These are phyloP conservation scores for Taphrina betulina DNA, from an alignment of 1,139 yeast genomes.

Conservation along the genomic window DNA sequence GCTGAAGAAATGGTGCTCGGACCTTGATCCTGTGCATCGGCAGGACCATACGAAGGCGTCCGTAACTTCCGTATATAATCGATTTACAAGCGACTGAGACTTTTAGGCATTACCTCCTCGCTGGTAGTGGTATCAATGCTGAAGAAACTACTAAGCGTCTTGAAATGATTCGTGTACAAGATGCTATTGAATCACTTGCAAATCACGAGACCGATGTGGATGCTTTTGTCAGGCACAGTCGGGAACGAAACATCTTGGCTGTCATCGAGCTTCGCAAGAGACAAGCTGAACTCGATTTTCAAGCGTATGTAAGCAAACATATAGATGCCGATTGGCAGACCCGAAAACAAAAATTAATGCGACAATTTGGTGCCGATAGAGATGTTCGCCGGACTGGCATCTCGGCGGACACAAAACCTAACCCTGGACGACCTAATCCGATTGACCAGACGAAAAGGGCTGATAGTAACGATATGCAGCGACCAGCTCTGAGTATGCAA, in stretches of 20 bases:
- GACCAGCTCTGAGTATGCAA: background rate
- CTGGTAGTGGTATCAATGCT: slow-evolving; percentile 84
- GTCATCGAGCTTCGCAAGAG: slow-evolving; percentile 80
- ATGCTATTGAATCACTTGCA: slow-evolving; percentile 41
- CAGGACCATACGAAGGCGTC: slow-evolving; percentile 8
- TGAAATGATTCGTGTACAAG: slow-evolving; percentile 42
- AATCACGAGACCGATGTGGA: slow-evolving; percentile 42
- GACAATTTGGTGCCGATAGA: background rate
- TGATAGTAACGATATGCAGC: background rate
- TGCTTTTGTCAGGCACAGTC: slow-evolving; percentile 56
- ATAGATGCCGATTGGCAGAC: slow-evolving; percentile 49
- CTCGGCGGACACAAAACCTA: background rate
- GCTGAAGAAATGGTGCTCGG: slow-evolving; percentile 1
- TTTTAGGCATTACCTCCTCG: slow-evolving; percentile 66
- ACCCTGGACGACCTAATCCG: background rate
- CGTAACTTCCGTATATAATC: background rate
- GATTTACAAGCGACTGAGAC: background rate
- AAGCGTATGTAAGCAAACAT: slow-evolving; percentile 54
- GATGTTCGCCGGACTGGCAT: no score
- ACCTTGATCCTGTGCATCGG: background rate
- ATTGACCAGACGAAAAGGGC: background rate
- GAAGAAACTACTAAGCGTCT: slow-evolving; percentile 76
- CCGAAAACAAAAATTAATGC: background rate
- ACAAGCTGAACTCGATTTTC: slow-evolving; percentile 79
- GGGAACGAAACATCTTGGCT: slow-evolving; percentile 76